Base-by-base conservation (phyloP, 495 filamentous ascomycete species). In the Trichocladium antarcticum region DNA sequence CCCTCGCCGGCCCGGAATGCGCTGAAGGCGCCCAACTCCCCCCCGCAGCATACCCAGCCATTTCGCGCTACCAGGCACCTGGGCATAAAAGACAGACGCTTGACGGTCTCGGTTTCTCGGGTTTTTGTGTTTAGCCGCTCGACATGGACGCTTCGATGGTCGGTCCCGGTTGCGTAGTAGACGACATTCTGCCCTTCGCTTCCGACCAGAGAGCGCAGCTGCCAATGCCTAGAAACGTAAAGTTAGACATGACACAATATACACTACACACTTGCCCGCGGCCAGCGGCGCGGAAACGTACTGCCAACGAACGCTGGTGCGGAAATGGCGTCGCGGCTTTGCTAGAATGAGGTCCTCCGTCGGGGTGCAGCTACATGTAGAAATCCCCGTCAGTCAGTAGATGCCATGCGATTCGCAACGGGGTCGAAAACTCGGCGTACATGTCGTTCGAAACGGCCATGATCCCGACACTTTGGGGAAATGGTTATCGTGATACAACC, bases 11-110 rank as follows among this genome's bases (percentile, higher is more conserved):
- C 72, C 52, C 70, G 75, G 53, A 98, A 83, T 34, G 87, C 79
- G 46, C 84, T 81, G 59, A 93, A 94, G 60, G 89, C 80, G 42
- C 92, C 92, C 50, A 79, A 75, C 43, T 89, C 82, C 42, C 93
- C 92, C 31, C 90, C 92, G 28, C 85, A 84, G 56, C 84, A 93
- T 15, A 97, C 75, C 86, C 86, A 97, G 42, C 87, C 87, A 61
- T 85, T 76, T 17, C 78, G 82, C 34, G 87, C 81, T 16, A 85
- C 83, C 29, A 96, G 77, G 67, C 92, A 97, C 66, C 82, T 75
- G 15, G 87, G 86, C 43, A 79, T 73, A 65, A 95, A 97, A 4
- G 84, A 79, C 15, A 97, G 74, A 10, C 79, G 76, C 38, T 84
- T 82, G 54, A 98, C 74, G 22, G 82, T 79, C 54, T 85, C 83